A percentile compares a stretch with the other conserved stretches of the same genome.
These are phyloP conservation scores for Citrullus colocynthis DNA, from an alignment of 306 rosid genomes.

Conservation along the genomic window DNA sequence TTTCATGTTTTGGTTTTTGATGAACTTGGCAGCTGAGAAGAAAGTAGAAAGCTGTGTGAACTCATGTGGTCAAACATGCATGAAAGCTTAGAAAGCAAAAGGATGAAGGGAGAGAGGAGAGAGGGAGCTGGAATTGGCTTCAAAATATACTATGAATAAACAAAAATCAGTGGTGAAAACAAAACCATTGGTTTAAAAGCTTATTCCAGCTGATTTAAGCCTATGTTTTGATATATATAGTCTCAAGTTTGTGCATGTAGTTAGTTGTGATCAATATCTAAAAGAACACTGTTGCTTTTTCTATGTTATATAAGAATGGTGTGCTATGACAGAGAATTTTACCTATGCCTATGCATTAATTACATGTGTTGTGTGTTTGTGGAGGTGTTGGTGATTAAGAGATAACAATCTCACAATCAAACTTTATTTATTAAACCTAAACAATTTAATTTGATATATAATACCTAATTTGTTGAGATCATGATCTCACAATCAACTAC, in stretches of 20 bases:
- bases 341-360: not conserved
- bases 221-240: not conserved
- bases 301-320: not conserved
- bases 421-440: not conserved
- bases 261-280: not conserved
- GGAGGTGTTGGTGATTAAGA: not conserved
- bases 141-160: not conserved
- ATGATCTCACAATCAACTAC: too few species aligned
- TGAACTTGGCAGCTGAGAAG: slow-evolving; percentile 13
- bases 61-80: slow-evolving; percentile 25
- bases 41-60: slow-evolving; percentile 31
- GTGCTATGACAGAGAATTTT: not conserved
- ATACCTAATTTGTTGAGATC: too few species aligned
- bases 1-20: not conserved
- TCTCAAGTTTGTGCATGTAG: not conserved
- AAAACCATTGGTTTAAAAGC: not conserved
- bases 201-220: not conserved
- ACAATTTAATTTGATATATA: not conserved
- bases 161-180: not conserved
- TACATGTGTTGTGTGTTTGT: not conserved
- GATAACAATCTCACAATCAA: not conserved
- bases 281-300: not conserved
- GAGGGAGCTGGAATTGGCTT: not conserved
- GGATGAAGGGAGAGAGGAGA: not conserved
- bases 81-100: not conserved